These are phyloP conservation scores for Aspergillus conjunctus DNA, from an alignment of 495 filamentous ascomycete genomes.

Conservation along the genomic window DNA sequence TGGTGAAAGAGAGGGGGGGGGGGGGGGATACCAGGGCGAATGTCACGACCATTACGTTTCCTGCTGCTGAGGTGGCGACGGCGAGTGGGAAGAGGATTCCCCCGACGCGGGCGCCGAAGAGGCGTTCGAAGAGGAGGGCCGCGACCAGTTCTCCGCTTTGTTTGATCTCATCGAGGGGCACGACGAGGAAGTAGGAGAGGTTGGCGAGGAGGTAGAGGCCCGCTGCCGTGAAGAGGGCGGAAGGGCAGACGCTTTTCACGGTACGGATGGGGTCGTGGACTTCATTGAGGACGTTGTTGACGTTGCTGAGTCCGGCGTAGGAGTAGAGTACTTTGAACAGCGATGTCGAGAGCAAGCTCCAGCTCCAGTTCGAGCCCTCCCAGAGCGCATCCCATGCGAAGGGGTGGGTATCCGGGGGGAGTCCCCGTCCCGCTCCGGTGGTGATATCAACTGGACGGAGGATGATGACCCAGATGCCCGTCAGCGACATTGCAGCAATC, in stretches of 20 bases:
- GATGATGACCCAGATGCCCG: conserved; percentile 47
- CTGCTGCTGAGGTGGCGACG: conserved; percentile 66
- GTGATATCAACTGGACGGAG: conserved; percentile 24
- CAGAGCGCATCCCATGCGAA: conserved; percentile 42
- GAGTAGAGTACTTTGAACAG: conserved; percentile 76
- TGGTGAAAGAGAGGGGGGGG: not conserved
- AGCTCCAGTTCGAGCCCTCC: conserved; percentile 50
- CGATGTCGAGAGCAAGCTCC: conserved; percentile 59
- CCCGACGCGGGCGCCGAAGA: conserved; percentile 62
- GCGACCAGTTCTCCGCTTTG: conserved; percentile 67
- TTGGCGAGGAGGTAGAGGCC: conserved; percentile 70
- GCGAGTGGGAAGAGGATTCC: conserved; percentile 60
- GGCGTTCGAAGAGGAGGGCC: conserved; percentile 66
- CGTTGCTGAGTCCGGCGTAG: conserved; percentile 66
- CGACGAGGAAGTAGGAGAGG: conserved; percentile 67
- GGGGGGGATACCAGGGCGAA: conserved; percentile 56
- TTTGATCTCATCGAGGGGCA: conserved; percentile 69
- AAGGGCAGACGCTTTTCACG: conserved; percentile 62
- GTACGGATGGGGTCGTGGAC: conserved; percentile 70
- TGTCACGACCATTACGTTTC: conserved; percentile 79
- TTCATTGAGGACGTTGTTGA: conserved; percentile 78
- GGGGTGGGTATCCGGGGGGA: not conserved
- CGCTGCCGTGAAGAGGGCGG: conserved; percentile 61
- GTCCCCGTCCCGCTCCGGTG: conserved; percentile 17
- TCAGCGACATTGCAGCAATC: conserved; percentile 47